Conservation (phyloP, 495 filamentous ascomycete species). For the Hypoxylon lienhwacheense region DNA sequence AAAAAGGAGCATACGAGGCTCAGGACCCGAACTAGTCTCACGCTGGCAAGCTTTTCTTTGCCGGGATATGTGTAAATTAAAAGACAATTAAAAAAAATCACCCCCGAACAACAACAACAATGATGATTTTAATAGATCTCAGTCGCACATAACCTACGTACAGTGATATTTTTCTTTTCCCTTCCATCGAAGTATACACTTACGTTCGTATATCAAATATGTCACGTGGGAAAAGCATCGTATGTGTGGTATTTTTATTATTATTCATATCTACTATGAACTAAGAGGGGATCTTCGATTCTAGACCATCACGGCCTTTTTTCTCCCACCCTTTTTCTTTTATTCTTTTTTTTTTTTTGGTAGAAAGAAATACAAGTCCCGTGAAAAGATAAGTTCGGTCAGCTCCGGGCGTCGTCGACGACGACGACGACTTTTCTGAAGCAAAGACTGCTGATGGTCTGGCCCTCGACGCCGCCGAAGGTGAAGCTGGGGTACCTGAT, state of each 20-base stretch:
- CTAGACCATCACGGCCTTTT: no score
- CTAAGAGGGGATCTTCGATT: no score
- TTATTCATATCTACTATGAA: neutral
- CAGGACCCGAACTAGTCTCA: neutral
- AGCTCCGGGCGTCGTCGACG: no score
- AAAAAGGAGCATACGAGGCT: neutral
- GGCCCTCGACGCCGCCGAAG: conserved; percentile 84
- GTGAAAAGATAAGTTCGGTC: no score
- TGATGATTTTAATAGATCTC: conserved; percentile 34
- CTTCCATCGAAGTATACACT: neutral
- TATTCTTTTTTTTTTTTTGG: neutral
- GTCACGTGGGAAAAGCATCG: no score
- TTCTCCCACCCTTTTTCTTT: neutral
- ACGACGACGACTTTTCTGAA: conserved; percentile 59
- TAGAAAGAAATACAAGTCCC: neutral
- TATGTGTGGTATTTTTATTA: conserved; percentile 15
- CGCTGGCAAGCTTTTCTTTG: conserved; percentile 5
- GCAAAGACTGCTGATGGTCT: conserved; percentile 80
- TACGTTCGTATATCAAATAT: neutral
- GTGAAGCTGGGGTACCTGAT: conserved; percentile 81
- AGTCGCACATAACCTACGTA: conserved; percentile 11
- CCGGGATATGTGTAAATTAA: conserved; percentile 30
- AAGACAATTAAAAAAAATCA: conserved; percentile 27
- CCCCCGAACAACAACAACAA: no score
- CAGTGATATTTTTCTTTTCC: conserved; percentile 6